Conservation (phyloP, 257 asterid species). For the Solanum microdontum region DNA sequence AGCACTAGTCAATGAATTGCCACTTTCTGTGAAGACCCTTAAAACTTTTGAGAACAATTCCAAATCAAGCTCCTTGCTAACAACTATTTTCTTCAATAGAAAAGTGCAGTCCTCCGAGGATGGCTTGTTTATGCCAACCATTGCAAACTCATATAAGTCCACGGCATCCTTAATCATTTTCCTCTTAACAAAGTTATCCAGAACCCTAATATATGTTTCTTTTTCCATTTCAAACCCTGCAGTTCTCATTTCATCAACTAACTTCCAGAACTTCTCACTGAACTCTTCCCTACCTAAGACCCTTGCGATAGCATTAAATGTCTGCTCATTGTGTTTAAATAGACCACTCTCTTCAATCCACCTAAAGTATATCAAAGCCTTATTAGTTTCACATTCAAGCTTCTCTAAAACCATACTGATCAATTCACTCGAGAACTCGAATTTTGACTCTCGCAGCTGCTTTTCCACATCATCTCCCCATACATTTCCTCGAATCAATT, state of each 20-base stretch:
- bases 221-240: slow-evolving; percentile 52
- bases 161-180: slow-evolving; percentile 64
- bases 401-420: slow-evolving; percentile 37
- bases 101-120: slow-evolving; percentile 48
- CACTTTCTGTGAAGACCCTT: slow-evolving; percentile 41
- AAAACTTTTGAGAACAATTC: slow-evolving; percentile 44
- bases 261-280: slow-evolving; percentile 55
- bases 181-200: slow-evolving; percentile 34
- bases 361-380: slow-evolving; percentile 66
- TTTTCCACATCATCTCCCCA: slow-evolving; percentile 77
- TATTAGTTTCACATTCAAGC: slow-evolving; percentile 41
- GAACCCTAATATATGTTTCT: slow-evolving; percentile 31
- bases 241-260: slow-evolving; percentile 56
- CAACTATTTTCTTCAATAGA: slow-evolving; percentile 71
- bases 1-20: slow-evolving; percentile 38
- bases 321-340: slow-evolving; percentile 37
- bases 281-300: slow-evolving; percentile 44
- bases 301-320: slow-evolving; percentile 48
- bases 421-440: slow-evolving; percentile 49
- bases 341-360: slow-evolving; percentile 76
- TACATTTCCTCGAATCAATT: slow-evolving; percentile 34
- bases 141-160: slow-evolving; percentile 63
- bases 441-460: slow-evolving; percentile 28
- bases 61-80: slow-evolving; percentile 60
- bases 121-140: slow-evolving; percentile 54